Evolutionary conservation across 225 moss, liverwort and hornwort genomes (phyloP).

Genomic region (Asterella californica): DNA sequence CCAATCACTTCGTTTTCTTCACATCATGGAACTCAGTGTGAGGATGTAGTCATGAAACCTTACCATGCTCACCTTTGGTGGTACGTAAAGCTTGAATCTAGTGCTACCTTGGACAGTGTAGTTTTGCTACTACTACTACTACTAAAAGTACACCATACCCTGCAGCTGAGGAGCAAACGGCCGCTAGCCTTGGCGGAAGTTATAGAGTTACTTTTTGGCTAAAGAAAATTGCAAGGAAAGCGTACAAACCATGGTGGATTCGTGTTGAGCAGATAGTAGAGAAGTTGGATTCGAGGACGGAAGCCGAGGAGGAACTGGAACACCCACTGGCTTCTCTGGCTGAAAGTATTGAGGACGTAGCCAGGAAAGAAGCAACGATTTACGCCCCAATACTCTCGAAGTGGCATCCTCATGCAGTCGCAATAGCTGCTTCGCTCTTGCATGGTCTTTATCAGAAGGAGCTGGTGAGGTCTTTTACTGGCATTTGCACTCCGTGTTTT

Average conservation of each 20-base stretch:
- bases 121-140: too few species aligned
- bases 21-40: too few species aligned
- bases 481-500: not conserved
- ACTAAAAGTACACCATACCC: too few species aligned
- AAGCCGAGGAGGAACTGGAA: conserved; percentile 46
- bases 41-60: too few species aligned
- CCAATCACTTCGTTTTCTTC: too few species aligned
- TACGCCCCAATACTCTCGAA: conserved; percentile 77
- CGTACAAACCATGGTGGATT: not conserved
- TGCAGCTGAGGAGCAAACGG: too few species aligned
- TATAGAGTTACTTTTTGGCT: not conserved
- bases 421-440: conserved; percentile 76
- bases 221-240: not conserved
- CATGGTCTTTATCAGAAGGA: conserved; percentile 84
- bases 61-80: too few species aligned
- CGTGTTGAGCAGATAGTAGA: conserved; percentile 56
- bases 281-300: conserved; percentile 55
- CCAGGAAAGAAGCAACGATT: conserved; percentile 67
- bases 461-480: conserved; percentile 47
- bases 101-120: too few species aligned
- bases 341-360: conserved; percentile 59
- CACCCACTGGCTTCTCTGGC: conserved; percentile 88
- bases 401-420: conserved; percentile 89
- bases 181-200: too few species aligned
- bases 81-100: too few species aligned